Percentiles rank a stretch among this genome's conserved stretches.
Evolutionary conservation across 495 filamentous ascomycete genomes (phyloP).

Genomic region (Talaromyces proteolyticus): DNA sequence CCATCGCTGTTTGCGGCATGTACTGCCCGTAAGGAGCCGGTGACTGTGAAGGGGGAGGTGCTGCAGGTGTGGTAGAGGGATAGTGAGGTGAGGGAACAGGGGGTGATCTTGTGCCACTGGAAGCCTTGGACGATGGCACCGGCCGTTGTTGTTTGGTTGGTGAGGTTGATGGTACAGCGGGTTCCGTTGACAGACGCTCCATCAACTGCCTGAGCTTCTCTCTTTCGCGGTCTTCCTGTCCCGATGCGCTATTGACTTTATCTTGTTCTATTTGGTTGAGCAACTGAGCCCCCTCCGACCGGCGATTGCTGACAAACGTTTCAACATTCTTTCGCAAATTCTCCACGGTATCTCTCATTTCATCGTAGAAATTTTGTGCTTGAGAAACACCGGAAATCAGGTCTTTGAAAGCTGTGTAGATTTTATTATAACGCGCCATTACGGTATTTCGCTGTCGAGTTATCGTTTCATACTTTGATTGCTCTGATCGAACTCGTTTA

Average conservation of each 20-base stretch:
- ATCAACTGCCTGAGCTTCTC: conserved; percentile 83
- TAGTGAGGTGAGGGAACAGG: conserved; percentile 43
- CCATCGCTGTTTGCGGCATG: conserved; percentile 17
- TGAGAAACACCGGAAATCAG: conserved; percentile 79
- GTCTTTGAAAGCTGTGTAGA: conserved; percentile 88
- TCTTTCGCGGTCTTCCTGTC: conserved; percentile 78
- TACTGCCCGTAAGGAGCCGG: conserved; percentile 39
- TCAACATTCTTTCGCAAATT: conserved; percentile 96
- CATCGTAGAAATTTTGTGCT: conserved; percentile 86
- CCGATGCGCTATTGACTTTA: conserved; percentile 57
- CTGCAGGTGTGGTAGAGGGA: conserved; percentile 27
- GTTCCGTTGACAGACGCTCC: conserved; percentile 89
- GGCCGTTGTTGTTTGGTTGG: conserved; percentile 32
- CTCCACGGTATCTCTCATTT: conserved; percentile 93
- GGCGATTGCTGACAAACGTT: conserved; percentile 89
- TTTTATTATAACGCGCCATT: conserved; percentile 81
- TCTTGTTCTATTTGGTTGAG: conserved; percentile 82
- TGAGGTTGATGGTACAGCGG: conserved; percentile 37
- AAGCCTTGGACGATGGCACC: conserved; percentile 39
- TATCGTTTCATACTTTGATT: conserved; percentile 87
- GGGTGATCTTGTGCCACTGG: conserved; percentile 20
- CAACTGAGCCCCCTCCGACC: conserved; percentile 86
- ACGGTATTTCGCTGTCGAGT: conserved; percentile 77
- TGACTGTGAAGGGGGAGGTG: conserved; percentile 29
- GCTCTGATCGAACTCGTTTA: conserved; percentile 87